Evolutionary conservation across 2,329 filamentous ascomycete genomes (phyloP), one percentile per base, ranked within the genome.

Genomic region (Gnomoniopsis smithogilvyi): DNA sequence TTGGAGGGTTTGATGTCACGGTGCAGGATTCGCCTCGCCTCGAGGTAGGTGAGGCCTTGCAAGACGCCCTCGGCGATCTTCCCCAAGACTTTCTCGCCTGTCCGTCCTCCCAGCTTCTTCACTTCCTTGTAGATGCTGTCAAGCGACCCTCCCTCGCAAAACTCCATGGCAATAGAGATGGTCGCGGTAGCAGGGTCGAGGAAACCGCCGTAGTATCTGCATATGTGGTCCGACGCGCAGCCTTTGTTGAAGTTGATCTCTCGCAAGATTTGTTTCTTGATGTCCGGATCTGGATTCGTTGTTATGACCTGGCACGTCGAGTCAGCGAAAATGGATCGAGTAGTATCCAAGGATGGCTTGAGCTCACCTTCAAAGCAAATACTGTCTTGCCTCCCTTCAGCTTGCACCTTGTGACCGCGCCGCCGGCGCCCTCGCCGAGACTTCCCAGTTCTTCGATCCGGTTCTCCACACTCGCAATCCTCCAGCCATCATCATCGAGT

Each of bases 161-260:
- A 98, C 72, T 99, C 95, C 95, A 99, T 99, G 59, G 92, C 93
- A 70, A 99, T 99, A 51, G 92, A 96, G 66, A 99, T 98, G 51
- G 94, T 98, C 53, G 93, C 92, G 11, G 92, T 96, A n/a, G 92
- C 89, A 60, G 95, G 90, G 71, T 99, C 94, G 72, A 96, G 91
- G 72, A 98, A 99, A 45, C 94, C 94, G 64, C 95, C 95, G 69
- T 97, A 99, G 76, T 99, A 99, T 64, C 90, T 87, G 76, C 95
- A 99, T 68, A 99, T 99, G 73, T 98, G 92, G 61, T 95, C 89
- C 4, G 92, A 97, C 6, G 91, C 92, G 72, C 95, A 98, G 65
- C 93, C 91, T 76, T 97, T 97, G 81, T 99, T 99, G 82, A 98
- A 99, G 63, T 91, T 91, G 55, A 99, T 81, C 73, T 99, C 95